phyloP scores from a whole-genome alignment of 345 rosid species.

The Cardiospermum halicacabum region DNA sequence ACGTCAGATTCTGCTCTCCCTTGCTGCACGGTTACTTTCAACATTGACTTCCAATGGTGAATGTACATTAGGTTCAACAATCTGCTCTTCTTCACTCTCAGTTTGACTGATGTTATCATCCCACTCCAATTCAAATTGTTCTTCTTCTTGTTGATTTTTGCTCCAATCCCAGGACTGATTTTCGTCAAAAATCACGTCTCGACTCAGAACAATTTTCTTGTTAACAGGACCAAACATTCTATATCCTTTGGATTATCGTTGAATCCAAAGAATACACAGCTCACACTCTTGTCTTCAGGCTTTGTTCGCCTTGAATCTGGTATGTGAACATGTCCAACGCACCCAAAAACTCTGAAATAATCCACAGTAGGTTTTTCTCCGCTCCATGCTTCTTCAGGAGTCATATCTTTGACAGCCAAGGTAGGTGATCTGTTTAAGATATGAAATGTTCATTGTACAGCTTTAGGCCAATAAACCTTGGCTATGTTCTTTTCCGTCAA shows the following conservation, averaged over 20 bases:
- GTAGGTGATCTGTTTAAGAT: not conserved
- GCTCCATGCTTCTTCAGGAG: conserved; percentile 1
- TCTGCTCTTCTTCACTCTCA: too few species aligned
- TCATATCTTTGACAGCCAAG: not conserved
- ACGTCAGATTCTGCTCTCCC: too few species aligned
- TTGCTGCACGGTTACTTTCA: too few species aligned
- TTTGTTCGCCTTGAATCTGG: conserved; percentile 6
- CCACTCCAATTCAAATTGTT: too few species aligned
- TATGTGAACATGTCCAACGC: conserved; percentile 4
- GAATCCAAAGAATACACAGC: not conserved
- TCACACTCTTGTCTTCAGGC: not conserved
- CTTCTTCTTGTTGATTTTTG: too few species aligned
- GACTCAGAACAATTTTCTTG: not conserved
- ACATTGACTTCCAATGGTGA: too few species aligned
- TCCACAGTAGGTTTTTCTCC: not conserved
- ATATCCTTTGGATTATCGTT: not conserved
- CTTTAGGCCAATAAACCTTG: conserved; percentile 1
- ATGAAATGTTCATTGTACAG: not conserved
- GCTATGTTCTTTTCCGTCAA: not conserved
- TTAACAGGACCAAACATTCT: not conserved
- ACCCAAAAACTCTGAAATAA: conserved; percentile 2
- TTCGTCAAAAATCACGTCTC: not conserved
- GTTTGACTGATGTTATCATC: too few species aligned
- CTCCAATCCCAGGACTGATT: too few species aligned
- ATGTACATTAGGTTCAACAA: too few species aligned